Evolutionary conservation across 2,329 filamentous ascomycete species (phyloP), one percentile per base, ranked within the genome.

Genomic region (Rachicladosporium sp.): DNA sequence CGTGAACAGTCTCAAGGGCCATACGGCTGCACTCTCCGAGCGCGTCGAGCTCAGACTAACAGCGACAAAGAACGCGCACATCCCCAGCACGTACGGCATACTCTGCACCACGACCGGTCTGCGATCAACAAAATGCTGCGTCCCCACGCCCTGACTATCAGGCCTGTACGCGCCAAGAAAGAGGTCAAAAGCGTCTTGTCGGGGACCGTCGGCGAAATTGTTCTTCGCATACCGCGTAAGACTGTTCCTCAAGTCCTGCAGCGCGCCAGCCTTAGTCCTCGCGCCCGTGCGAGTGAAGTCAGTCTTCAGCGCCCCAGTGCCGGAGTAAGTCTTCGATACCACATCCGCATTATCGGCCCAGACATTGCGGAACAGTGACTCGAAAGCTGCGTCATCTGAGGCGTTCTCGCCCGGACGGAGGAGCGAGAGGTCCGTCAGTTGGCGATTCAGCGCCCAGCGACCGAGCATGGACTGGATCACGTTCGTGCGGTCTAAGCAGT

Each of bases 261-360:
- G 65, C 43, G 83, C 82, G 40, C 91, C 91, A 6, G 76, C 74
- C 56, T 80, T 86, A 23, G 91, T 98, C 39, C 93, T 78, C 54
- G 83, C 78, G 36, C 89, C 93, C 2, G 86, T 86, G n/a, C 91
- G 80, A 2, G 91, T 98, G 53, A 96, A 86, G 59, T 98, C 93
- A 0, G 91, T 98, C 73, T 98, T 98, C 67, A 98, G 76, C 37
- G 91, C 91, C 3, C 91, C 93, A 1, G 93, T 98, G 40, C 91
- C 91, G 1, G 91, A 91, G 62, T 98, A 98, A 0, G 86, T 80
- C 50, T 77, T 81, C 11, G 88, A 93, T 29, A 98, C 88, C 15
- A 93, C 82, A 59, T 98, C 91, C 41, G 93, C 91, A 55, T 98
- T 98, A 64, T 98, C 91, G 23, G 91, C 91, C 91, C 91, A 98